Base-by-base conservation (phyloP, 257 asterid genomes). In the Cynanchum wilfordii region DNA sequence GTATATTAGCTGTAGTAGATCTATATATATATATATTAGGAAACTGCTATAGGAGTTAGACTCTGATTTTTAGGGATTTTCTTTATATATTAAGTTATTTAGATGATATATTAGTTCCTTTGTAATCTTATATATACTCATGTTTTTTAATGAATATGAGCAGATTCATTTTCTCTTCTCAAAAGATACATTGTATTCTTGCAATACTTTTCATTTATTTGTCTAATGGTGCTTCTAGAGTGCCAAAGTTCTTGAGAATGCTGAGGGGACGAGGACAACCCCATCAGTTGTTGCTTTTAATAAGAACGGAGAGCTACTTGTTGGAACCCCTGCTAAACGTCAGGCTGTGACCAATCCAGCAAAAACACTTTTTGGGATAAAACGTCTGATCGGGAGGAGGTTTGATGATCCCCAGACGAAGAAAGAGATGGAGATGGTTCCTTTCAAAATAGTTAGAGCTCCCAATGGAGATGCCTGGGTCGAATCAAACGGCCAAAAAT, bases 371-470 rank as follows among this genome's bases (percentile, higher is more conserved):
- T 76, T 70, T 51, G 79, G 79, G 27, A 63, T 74, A 17, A 76
- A 76, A 20, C 56, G 79, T 20, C 66, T 76, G 25, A 76, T 76
- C 1, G 75, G 79, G 50, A 69, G 79, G 49, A 75, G 75, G 19
- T 77, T 77, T 49, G 74, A 72, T 57, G 81, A 77, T 68, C 58
- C 81, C 16, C 74, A 72, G 44, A 72, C 77, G 5, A 70, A 72
- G 56, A 77, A 67, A 65, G 81, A 77, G 38, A 77, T 72, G 81
- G 73, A 77, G 2, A 67, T 77, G 77, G 77, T 77, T 29, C 77
- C 81, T 30, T 77, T 65, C 24, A 66, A 72, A 44, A 72, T 77
- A 25, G 73, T 71, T n/a, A 55, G 49, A 29, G 72, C 79, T 40
- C 75, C 76, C 19, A 72, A 64, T 72, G 81, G 81, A 3, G 76